A percentile compares a stretch with the other conserved stretches of the same genome.
Conservation (phyloP, 768 basidiomycete species). For the Grammothele lineata region DNA sequence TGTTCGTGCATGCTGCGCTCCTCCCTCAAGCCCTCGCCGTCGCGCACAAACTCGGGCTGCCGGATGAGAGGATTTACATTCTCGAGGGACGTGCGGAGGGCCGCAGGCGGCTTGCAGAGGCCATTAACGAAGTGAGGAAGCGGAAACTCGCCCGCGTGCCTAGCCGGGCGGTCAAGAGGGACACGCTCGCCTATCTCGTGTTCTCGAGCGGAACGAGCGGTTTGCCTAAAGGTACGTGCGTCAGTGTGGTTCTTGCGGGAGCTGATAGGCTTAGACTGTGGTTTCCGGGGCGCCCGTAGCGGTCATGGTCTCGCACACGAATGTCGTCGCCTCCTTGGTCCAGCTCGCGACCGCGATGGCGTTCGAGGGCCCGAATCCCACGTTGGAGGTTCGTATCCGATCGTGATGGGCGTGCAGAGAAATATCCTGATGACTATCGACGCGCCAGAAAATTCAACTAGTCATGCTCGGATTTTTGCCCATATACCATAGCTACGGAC, state of each 20-base stretch:
- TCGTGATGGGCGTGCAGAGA: no score
- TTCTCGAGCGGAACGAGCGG: constrained; percentile 82
- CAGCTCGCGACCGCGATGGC: constrained; percentile 7
- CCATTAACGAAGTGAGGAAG: constrained; percentile 37
- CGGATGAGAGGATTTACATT: constrained; percentile 43
- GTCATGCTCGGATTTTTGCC: constrained; percentile 58
- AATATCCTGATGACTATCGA: no score
- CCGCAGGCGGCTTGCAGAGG: constrained; percentile 38
- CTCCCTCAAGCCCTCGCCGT: constrained; percentile 38
- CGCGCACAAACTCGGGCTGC: constrained; percentile 29
- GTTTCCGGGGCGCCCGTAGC: constrained; percentile 12
- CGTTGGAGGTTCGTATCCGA: not conserved
- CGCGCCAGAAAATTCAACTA: constrained; percentile 26
- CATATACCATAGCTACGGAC: constrained; percentile 62
- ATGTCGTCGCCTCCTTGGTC: constrained; percentile 14
- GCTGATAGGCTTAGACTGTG: no score
- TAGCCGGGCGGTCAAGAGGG: constrained; percentile 40
- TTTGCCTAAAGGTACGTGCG: constrained; percentile 59
- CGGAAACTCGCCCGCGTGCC: constrained; percentile 37
- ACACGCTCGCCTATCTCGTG: constrained; percentile 64
- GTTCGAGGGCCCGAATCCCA: not conserved
- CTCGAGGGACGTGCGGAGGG: constrained; percentile 41
- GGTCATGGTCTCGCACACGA: constrained; percentile 26
- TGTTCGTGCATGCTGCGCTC: constrained; percentile 51
- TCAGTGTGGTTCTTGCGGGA: not conserved